Percentiles rank a stretch among this genome's conserved stretches.
phyloP scores from a whole-genome alignment of 2,329 filamentous ascomycete genomes.

The Penicillium sp. region DNA sequence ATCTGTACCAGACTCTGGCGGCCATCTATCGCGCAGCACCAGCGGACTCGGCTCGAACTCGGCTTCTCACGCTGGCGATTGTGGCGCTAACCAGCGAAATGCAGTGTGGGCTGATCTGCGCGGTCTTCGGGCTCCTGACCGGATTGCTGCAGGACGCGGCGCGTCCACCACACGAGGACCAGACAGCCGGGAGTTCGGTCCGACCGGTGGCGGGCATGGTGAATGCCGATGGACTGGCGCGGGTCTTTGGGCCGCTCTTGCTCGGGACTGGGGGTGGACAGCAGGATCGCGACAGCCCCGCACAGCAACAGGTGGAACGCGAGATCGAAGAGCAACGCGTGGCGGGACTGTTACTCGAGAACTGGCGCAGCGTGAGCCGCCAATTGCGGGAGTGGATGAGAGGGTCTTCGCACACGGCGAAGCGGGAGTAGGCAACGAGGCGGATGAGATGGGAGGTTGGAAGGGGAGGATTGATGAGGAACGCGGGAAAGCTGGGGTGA shows the following conservation, averaged over 20 bases:
- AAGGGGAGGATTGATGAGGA: no score
- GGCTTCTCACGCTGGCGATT: constrained; percentile 39
- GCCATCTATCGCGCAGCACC: constrained; percentile 29
- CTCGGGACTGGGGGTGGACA: constrained; percentile 17
- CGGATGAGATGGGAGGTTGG: no score
- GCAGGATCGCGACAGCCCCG: constrained; percentile 10
- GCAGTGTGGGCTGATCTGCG: constrained; percentile 42
- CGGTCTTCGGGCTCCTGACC: constrained; percentile 39
- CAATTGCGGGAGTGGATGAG: constrained; percentile 22
- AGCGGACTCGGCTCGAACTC: constrained; percentile 23
- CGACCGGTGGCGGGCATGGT: constrained; percentile 24
- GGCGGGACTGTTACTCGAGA: constrained; percentile 33
- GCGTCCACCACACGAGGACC: neutral
- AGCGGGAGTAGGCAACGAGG: neutral
- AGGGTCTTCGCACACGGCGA: neutral
- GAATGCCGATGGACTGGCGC: constrained; percentile 29
- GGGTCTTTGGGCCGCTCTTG: constrained; percentile 36
- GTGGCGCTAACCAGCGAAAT: constrained; percentile 38
- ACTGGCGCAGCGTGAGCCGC: constrained; percentile 37
- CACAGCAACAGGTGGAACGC: constrained; percentile 18
- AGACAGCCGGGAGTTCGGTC: constrained; percentile 16
- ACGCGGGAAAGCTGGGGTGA: no score
- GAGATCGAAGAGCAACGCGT: constrained; percentile 32
- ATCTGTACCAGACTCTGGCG: constrained; percentile 33
- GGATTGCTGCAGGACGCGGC: constrained; percentile 28